These are phyloP conservation scores for Colletotrichum navitas DNA, from an alignment of 2,329 filamentous ascomycete species.

Conservation along the genomic window DNA sequence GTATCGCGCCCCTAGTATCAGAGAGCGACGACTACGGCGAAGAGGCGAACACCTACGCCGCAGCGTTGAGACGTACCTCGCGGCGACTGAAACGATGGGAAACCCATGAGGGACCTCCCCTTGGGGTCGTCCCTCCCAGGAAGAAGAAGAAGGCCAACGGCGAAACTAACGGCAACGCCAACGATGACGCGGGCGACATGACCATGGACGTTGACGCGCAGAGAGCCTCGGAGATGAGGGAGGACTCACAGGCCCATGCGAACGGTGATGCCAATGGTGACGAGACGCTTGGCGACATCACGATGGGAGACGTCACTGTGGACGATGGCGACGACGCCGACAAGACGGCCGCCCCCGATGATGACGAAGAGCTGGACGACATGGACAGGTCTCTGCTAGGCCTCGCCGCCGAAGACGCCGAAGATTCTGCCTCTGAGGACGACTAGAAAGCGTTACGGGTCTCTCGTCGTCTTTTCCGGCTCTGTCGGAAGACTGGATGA, in stretches of 20 bases:
- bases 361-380: slow-evolving; percentile 58
- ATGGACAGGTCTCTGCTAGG: slow-evolving; percentile 42
- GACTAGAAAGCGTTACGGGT: slow-evolving; percentile 8
- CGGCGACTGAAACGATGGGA: slow-evolving; percentile 80
- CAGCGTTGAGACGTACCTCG: slow-evolving; percentile 72
- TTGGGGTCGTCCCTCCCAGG: slow-evolving; percentile 61
- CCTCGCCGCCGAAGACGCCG: slow-evolving; percentile 34
- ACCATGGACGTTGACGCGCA: slow-evolving; percentile 48
- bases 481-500: background rate
- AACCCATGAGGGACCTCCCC: slow-evolving; percentile 56
- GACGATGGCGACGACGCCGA: slow-evolving; percentile 63
- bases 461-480: background rate
- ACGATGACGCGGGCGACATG: slow-evolving; percentile 43
- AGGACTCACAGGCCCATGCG: slow-evolving; percentile 34
- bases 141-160: slow-evolving; percentile 55
- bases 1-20: slow-evolving; percentile 69
- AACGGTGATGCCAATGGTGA: slow-evolving; percentile 56
- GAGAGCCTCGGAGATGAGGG: slow-evolving; percentile 46
- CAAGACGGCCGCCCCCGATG: slow-evolving; percentile 45
- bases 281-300: slow-evolving; percentile 52
- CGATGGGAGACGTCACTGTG: slow-evolving; percentile 54
- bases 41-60: slow-evolving; percentile 75
- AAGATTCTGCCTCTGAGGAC: slow-evolving; percentile 31
- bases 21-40: slow-evolving; percentile 84
- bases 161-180: slow-evolving; percentile 33